Percentiles rank a stretch among this genome's conserved stretches.
These are phyloP conservation scores for Gonapodya prolifera DNA, from an alignment of 192 early-diverging fungal species.

Conservation along the genomic window DNA sequence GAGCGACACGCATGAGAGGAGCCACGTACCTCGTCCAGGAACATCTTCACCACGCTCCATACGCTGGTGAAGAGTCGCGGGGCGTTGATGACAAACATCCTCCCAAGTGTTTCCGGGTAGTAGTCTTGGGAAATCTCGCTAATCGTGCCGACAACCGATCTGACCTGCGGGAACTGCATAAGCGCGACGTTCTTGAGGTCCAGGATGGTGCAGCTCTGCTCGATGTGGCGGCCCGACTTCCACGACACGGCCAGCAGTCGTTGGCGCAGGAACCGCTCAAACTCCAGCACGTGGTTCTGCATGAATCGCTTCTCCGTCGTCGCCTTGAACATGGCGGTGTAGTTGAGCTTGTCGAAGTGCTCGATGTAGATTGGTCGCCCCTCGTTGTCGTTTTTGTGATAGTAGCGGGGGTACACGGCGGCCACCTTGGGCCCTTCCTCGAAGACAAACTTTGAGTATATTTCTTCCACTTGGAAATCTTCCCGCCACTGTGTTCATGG, in stretches of 20 bases:
- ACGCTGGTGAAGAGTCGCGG: slow-evolving; percentile 75
- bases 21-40: slow-evolving; percentile 44
- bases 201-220: slow-evolving; percentile 77
- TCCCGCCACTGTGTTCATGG: slow-evolving; percentile 32
- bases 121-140: slow-evolving; percentile 78
- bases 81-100: slow-evolving; percentile 87
- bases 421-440: slow-evolving; percentile 46
- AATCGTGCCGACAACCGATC: slow-evolving; percentile 52
- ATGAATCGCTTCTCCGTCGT: slow-evolving; percentile 60
- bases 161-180: slow-evolving; percentile 55
- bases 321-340: slow-evolving; percentile 43
- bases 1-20: too few relatives aligned
- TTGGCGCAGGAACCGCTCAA: slow-evolving; percentile 54
- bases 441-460: slow-evolving; percentile 38
- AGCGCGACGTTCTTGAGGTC: slow-evolving; percentile 81
- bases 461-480: slow-evolving; percentile 40
- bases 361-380: slow-evolving; percentile 90
- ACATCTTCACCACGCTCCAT: slow-evolving; percentile 63
- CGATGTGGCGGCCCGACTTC: slow-evolving; percentile 43
- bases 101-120: slow-evolving; percentile 87
- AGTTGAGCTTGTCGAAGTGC: slow-evolving; percentile 58
- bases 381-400: slow-evolving; percentile 84
- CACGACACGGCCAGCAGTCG: slow-evolving; percentile 65
- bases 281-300: slow-evolving; percentile 59
- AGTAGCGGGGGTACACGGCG: slow-evolving; percentile 59